A percentile compares a stretch with the other conserved stretches of the same genome.
These are phyloP conservation scores for Venturiaceae sp. DNA, from an alignment of 2,329 filamentous ascomycete species.

Conservation along the genomic window DNA sequence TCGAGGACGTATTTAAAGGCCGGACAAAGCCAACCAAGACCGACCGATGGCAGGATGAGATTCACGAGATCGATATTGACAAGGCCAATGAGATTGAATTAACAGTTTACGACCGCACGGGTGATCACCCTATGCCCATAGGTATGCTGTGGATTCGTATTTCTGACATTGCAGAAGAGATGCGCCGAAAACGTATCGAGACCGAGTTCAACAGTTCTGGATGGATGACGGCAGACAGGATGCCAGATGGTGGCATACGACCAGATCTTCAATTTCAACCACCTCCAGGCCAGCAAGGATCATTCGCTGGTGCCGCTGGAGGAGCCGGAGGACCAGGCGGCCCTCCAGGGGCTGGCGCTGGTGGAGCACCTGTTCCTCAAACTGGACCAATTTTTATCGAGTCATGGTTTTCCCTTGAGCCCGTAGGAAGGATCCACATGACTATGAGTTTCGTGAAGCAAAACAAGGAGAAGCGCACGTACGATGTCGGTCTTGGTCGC, in stretches of 20 bases:
- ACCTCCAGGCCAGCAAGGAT: constrained; percentile 31
- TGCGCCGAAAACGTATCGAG: constrained; percentile 94
- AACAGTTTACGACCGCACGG: constrained; percentile 86
- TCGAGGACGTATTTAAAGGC: constrained; percentile 86
- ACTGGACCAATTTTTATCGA: constrained; percentile 58
- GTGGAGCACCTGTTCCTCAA: constrained; percentile 36
- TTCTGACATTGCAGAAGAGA: constrained; percentile 94
- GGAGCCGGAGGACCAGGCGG: constrained; percentile 22
- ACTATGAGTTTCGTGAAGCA: constrained; percentile 90
- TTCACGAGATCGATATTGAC: constrained; percentile 87
- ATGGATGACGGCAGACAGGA: constrained; percentile 95
- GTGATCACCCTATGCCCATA: constrained; percentile 84
- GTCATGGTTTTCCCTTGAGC: constrained; percentile 94
- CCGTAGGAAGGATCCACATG: constrained; percentile 83
- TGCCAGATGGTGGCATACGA: constrained; percentile 49
- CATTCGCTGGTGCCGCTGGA: constrained; percentile 16
- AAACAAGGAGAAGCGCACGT: constrained; percentile 68
- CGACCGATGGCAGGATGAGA: constrained; percentile 86
- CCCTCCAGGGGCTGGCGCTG: constrained; percentile 25
- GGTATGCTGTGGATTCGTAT: constrained; percentile 94
- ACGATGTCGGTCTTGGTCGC: constrained; percentile 84
- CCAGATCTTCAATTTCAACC: constrained; percentile 46
- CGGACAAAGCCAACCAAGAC: constrained; percentile 76
- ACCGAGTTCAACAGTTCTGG: constrained; percentile 88
- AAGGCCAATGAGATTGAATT: constrained; percentile 98